Percentiles rank a stretch among this genome's conserved stretches.
These are phyloP conservation scores for Neospora caninum DNA, from an alignment of 169 alveolate genomes.

Conservation along the genomic window DNA sequence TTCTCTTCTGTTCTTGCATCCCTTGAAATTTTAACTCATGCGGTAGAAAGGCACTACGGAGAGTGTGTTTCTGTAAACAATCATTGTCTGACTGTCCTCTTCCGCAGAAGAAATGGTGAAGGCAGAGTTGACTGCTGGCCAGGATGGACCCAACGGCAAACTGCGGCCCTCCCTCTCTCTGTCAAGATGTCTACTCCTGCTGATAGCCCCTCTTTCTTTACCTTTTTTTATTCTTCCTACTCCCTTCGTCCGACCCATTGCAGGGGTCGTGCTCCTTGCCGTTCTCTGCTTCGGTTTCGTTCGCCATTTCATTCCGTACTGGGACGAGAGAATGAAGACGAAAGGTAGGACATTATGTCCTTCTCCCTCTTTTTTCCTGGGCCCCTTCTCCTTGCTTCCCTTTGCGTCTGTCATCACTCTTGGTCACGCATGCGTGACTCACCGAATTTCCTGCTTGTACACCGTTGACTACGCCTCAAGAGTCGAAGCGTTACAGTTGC, in stretches of 20 bases:
- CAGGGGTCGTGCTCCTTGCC: not conserved
- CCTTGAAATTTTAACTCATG: no score
- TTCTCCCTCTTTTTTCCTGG: not conserved
- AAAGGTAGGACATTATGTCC: not conserved
- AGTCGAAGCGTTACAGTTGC: no score
- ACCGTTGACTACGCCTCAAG: no score
- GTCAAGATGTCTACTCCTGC: not conserved
- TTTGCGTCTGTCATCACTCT: not conserved
- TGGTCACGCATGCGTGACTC: no score
- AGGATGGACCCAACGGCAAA: not conserved
- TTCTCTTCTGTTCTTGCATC: no score
- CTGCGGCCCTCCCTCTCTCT: conserved; percentile 13
- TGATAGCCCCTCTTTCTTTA: not conserved
- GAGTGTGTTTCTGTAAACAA: no score
- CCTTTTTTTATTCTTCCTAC: not conserved
- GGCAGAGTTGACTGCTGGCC: not conserved
- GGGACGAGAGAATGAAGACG: conserved; percentile 29
- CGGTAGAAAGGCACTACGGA: no score
- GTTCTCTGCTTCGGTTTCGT: not conserved
- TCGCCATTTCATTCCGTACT: conserved; percentile 29
- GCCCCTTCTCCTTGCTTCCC: not conserved
- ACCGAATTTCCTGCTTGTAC: no score
- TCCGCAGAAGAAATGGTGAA: not conserved
- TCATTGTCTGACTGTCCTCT: not conserved
- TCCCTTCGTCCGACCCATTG: not conserved